phyloP scores from a whole-genome alignment of 352 stramenopile species.

The Pythium periplocum region DNA sequence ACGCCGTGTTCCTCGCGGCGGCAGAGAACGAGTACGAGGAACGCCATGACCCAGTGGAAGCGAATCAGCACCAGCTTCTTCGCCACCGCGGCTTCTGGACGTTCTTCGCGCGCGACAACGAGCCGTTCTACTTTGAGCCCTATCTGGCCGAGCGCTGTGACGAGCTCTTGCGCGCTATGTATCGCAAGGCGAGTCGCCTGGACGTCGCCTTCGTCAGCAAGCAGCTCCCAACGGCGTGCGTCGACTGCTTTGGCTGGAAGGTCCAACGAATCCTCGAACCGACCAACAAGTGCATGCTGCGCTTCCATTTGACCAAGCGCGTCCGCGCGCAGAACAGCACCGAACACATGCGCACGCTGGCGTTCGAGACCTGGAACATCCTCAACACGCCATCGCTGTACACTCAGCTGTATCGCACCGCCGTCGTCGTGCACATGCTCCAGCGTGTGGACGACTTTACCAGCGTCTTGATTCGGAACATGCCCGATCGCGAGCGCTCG shows the following conservation, averaged over 20 bases:
- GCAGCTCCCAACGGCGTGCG: constrained; percentile 10
- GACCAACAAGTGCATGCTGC: constrained; percentile 20
- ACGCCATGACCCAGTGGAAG: neutral
- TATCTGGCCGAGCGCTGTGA: constrained; percentile 21
- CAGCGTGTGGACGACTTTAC: constrained; percentile 33
- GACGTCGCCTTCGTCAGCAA: constrained; percentile 19
- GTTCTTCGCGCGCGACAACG: constrained; percentile 32
- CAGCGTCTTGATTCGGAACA: constrained; percentile 35
- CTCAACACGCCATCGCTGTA: constrained; percentile 34
- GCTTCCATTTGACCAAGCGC: constrained; percentile 37
- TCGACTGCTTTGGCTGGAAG: constrained; percentile 35
- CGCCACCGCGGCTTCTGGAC: constrained; percentile 24
- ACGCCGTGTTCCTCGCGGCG: neutral
- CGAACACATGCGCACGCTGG: constrained; percentile 16
- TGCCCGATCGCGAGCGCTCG: constrained; percentile 10
- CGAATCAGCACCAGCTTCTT: neutral
- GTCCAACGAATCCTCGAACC: constrained; percentile 24
- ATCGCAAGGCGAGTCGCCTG: constrained; percentile 21
- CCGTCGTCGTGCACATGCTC: constrained; percentile 29
- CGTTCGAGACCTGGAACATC: constrained; percentile 24
- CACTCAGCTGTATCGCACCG: constrained; percentile 28
- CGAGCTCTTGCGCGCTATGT: constrained; percentile 20
- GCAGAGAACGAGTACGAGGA: neutral
- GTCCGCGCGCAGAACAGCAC: constrained; percentile 16
- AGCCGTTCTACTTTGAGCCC: constrained; percentile 40